A percentile compares a stretch with the other conserved stretches of the same genome.
These are phyloP conservation scores for Takashimella koratensis DNA, from an alignment of 1,284 basidiomycete genomes.

Conservation along the genomic window DNA sequence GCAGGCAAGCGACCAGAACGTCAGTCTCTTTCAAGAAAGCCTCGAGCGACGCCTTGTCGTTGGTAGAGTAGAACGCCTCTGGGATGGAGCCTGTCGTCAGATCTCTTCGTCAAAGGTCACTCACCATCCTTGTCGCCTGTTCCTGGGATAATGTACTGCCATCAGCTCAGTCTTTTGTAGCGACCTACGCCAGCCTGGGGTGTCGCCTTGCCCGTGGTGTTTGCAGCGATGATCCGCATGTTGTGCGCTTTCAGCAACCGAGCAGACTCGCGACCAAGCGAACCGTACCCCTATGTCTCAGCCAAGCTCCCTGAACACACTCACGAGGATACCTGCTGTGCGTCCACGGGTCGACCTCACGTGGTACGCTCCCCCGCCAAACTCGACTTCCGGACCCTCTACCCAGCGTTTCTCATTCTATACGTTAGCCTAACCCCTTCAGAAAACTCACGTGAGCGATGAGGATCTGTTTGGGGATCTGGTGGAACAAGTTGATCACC, in stretches of 20 bases:
- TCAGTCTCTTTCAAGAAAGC: conserved; percentile 40
- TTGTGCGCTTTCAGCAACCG: conserved; percentile 39
- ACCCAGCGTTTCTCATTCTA: conserved; percentile 32
- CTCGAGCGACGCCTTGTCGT: conserved; percentile 30
- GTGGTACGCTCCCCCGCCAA: conserved; percentile 23
- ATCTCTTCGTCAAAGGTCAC: background rate
- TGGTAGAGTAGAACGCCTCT: conserved; percentile 39
- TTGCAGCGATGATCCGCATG: conserved; percentile 44
- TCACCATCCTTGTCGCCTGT: conserved; percentile 41
- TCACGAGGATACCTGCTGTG: conserved; percentile 42
- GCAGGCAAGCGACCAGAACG: conserved; percentile 42
- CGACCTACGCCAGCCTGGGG: conserved; percentile 37
- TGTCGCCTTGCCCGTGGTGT: conserved; percentile 35
- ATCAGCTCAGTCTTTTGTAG: background rate
- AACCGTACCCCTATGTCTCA: conserved; percentile 32
- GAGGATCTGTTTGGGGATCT: conserved; percentile 32
- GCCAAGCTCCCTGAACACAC: conserved; percentile 4
- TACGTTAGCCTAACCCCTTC: background rate
- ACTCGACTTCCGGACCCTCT: conserved; percentile 25
- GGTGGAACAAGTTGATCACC: conserved; percentile 34
- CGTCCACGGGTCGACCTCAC: conserved; percentile 30
- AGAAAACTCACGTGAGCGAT: conserved; percentile 26
- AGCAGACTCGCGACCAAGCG: conserved; percentile 41
- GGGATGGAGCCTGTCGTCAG: conserved; percentile 35
- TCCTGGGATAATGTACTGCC: conserved; percentile 33